These are phyloP conservation scores for Vanderwaltozyma tropicalis DNA, from an alignment of 805 yeast species.

Conservation along the genomic window DNA sequence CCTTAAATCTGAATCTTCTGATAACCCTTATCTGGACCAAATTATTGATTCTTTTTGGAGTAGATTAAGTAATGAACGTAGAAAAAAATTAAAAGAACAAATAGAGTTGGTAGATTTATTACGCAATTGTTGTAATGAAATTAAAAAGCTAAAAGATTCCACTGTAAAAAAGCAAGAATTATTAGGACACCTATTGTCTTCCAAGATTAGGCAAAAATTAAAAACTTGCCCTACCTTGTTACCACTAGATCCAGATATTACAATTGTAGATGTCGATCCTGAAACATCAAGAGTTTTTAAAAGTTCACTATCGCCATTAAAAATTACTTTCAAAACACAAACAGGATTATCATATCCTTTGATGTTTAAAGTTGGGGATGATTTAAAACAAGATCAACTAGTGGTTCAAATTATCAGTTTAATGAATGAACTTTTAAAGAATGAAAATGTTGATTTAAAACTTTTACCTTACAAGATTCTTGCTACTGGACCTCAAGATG, in stretches of 20 bases:
- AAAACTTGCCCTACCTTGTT: slow-evolving; percentile 45
- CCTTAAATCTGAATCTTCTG: slow-evolving; percentile 77
- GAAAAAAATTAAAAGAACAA: slow-evolving; percentile 40
- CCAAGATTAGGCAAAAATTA: slow-evolving; percentile 33
- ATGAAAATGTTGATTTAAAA: slow-evolving; percentile 81
- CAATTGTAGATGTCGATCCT: slow-evolving; percentile 65
- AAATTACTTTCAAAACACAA: slow-evolving; percentile 60
- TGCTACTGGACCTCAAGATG: slow-evolving; percentile 86
- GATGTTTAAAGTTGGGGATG: slow-evolving; percentile 93
- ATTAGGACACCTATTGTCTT: slow-evolving; percentile 37
- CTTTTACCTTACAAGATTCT: slow-evolving; percentile 82
- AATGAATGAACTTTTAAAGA: slow-evolving; percentile 80
- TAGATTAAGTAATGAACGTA: slow-evolving; percentile 20
- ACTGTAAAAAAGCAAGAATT: slow-evolving; percentile 67
- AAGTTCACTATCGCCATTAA: slow-evolving; percentile 81
- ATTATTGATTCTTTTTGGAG: slow-evolving; percentile 38
- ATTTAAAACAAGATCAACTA: slow-evolving; percentile 89
- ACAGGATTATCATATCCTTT: slow-evolving; percentile 51
- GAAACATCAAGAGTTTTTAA: slow-evolving; percentile 81
- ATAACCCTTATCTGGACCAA: slow-evolving; percentile 41
- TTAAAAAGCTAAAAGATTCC: slow-evolving; percentile 62
- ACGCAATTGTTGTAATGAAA: slow-evolving; percentile 50
- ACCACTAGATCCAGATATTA: slow-evolving; percentile 76
- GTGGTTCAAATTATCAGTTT: slow-evolving; percentile 87
- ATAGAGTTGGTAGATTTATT: slow-evolving; percentile 58